These are phyloP conservation scores for Wickerhamiella kurtzmanii DNA, from an alignment of 805 yeast species.

Conservation along the genomic window DNA sequence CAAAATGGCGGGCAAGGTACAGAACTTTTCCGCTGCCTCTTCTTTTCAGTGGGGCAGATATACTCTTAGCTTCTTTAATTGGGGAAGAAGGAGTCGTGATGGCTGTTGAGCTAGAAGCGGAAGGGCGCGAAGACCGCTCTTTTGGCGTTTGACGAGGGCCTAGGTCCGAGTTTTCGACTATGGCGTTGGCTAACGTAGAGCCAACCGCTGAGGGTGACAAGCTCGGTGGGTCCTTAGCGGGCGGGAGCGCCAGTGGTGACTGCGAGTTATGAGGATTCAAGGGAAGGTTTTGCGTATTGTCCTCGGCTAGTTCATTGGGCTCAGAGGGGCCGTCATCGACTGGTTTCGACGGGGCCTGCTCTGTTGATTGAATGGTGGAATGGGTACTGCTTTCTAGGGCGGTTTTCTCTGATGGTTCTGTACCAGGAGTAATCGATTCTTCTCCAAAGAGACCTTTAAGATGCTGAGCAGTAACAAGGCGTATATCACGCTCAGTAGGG, in stretches of 20 bases:
- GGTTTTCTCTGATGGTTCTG: constrained; percentile 58
- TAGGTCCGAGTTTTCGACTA: not conserved
- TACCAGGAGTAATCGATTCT: constrained; percentile 22
- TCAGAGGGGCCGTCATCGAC: too few relatives aligned
- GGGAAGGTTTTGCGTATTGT: not conserved
- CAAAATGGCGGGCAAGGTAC: constrained; percentile 48
- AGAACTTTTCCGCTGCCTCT: constrained; percentile 21
- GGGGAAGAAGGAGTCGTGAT: not conserved
- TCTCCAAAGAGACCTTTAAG: constrained; percentile 49
- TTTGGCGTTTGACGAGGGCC: not conserved
- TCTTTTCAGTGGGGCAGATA: not conserved
- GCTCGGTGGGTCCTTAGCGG: too few relatives aligned
- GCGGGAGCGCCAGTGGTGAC: not conserved
- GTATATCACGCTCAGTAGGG: constrained; percentile 88
- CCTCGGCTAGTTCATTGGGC: too few relatives aligned
- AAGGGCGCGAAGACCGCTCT: not conserved
- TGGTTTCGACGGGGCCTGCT: too few relatives aligned
- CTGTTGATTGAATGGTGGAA: too few relatives aligned
- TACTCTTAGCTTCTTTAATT: too few relatives aligned
- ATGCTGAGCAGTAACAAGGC: constrained; percentile 80
- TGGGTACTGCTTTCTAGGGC: constrained; percentile 49
- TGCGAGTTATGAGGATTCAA: not conserved
- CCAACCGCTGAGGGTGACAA: not conserved
- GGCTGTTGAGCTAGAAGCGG: not conserved
- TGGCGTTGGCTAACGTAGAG: not conserved